Conservation (phyloP, 2,329 filamentous ascomycete genomes). For the Aspergillus sp. region DNA sequence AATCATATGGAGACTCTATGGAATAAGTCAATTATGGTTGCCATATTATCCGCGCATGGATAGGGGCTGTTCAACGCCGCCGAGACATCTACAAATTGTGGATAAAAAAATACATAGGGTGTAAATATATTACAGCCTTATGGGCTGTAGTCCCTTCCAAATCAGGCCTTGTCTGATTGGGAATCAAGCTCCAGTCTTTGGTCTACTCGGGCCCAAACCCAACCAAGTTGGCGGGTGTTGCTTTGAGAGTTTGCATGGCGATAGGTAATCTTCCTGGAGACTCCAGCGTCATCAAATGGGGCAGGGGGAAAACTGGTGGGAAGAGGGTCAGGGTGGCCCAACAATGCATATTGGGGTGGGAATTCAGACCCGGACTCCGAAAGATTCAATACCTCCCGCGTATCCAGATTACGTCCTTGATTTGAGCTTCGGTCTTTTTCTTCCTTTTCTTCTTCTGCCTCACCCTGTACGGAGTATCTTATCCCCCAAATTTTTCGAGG, state of each 20-base stretch:
- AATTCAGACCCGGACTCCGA: conserved; percentile 3
- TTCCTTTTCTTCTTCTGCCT: background rate
- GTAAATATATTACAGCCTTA: background rate
- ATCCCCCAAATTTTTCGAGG: conserved; percentile 2
- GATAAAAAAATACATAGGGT: background rate
- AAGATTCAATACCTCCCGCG: background rate
- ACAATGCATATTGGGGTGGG: conserved; percentile 15
- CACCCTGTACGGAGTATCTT: background rate
- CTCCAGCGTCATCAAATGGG: background rate
- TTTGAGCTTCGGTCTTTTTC: conserved; percentile 6
- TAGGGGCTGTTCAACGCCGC: background rate
- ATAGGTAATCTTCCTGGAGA: background rate
- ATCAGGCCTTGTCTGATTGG: background rate
- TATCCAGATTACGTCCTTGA: conserved; percentile 5
- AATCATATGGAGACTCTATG: background rate
- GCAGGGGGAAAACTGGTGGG: conserved; percentile 15
- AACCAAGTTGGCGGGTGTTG: background rate
- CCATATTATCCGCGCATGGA: background rate
- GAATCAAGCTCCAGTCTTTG: background rate
- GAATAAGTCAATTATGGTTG: background rate
- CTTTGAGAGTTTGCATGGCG: background rate
- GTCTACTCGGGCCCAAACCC: background rate
- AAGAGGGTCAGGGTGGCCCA: conserved; percentile 14
- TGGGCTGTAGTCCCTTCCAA: background rate
- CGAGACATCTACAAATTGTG: background rate